A percentile compares a stretch with the other conserved stretches of the same genome.
phyloP scores from a whole-genome alignment of 2,329 filamentous ascomycete genomes.

The Mycosphaerella sp. region DNA sequence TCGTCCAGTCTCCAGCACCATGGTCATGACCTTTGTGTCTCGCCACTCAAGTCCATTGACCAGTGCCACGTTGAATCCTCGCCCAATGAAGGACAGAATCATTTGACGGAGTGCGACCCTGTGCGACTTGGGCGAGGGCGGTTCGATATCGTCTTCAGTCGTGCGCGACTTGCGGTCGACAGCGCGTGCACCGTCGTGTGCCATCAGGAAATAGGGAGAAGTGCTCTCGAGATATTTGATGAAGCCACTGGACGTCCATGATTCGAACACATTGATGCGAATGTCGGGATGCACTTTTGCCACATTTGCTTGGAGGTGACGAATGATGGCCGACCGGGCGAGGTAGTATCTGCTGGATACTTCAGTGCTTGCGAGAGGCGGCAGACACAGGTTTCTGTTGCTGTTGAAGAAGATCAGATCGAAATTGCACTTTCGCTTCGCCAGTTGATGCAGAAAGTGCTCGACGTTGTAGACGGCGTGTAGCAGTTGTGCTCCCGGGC shows the following conservation, averaged over 20 bases:
- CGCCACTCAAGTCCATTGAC: slow-evolving; percentile 57
- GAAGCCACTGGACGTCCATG: slow-evolving; percentile 47
- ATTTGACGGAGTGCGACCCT: slow-evolving; percentile 38
- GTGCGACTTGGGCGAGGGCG: slow-evolving; percentile 13
- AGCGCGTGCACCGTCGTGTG: slow-evolving; percentile 52
- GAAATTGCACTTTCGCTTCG: slow-evolving; percentile 61
- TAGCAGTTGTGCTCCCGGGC: slow-evolving; percentile 62
- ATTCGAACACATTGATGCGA: slow-evolving; percentile 44
- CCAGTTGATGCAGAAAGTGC: slow-evolving; percentile 54
- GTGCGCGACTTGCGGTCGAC: slow-evolving; percentile 21
- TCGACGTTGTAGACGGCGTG: slow-evolving; percentile 66
- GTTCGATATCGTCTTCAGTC: slow-evolving; percentile 12
- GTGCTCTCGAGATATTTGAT: slow-evolving; percentile 48
- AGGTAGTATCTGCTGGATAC: slow-evolving; percentile 52
- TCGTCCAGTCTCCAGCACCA: slow-evolving; percentile 37
- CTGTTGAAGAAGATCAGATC: slow-evolving; percentile 63
- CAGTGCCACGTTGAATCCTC: slow-evolving; percentile 56
- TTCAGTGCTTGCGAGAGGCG: slow-evolving; percentile 34
- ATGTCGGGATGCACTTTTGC: slow-evolving; percentile 36
- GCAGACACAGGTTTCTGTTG: slow-evolving; percentile 51
- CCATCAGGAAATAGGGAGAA: slow-evolving; percentile 61
- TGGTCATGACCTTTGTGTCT: slow-evolving; percentile 56
- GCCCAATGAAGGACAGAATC: slow-evolving; percentile 50
- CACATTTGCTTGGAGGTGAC: slow-evolving; percentile 52
- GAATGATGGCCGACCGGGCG: slow-evolving; percentile 56